These are phyloP conservation scores for Mucor racemosus DNA, from an alignment of 371 early-diverging fungal genomes.

Conservation along the genomic window DNA sequence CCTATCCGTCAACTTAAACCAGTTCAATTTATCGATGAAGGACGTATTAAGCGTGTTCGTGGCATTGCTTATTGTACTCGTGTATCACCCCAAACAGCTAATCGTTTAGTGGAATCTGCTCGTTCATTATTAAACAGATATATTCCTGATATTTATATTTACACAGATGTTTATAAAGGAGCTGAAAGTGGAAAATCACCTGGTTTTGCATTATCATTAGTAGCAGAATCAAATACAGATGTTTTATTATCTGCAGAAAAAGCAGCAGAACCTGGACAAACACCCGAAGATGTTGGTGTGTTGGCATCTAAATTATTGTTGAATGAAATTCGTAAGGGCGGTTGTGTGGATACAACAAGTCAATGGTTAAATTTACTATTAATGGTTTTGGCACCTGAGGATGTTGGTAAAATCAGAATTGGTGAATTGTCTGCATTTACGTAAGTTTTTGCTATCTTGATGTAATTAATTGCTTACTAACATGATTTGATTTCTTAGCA, in stretches of 20 bases:
- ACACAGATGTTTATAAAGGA: constrained; percentile 96
- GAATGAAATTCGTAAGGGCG: constrained; percentile 85
- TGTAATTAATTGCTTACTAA: neutral
- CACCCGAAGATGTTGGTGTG: constrained; percentile 90
- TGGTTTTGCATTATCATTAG: constrained; percentile 90
- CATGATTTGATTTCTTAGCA: constrained; percentile 35
- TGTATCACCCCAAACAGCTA: constrained; percentile 94
- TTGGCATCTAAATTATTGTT: constrained; percentile 78
- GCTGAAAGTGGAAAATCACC: constrained; percentile 93
- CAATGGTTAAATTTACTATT: constrained; percentile 89
- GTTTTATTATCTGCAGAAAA: constrained; percentile 84
- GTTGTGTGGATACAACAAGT: constrained; percentile 86
- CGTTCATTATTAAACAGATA: constrained; percentile 83
- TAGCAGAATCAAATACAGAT: constrained; percentile 91
- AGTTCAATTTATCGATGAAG: constrained; percentile 80
- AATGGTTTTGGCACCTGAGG: constrained; percentile 90
- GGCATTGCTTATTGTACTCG: constrained; percentile 94
- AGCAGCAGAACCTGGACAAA: constrained; percentile 74
- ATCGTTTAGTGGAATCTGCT: constrained; percentile 91
- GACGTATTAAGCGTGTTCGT: constrained; percentile 90
- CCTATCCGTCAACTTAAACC: constrained; percentile 82
- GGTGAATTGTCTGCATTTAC: constrained; percentile 86
- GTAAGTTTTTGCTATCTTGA: constrained; percentile 50
- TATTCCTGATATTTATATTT: constrained; percentile 96
- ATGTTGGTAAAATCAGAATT: constrained; percentile 90